phyloP scores from a whole-genome alignment of 371 early-diverging fungal species.

The Syncephalis plumigaleata region DNA sequence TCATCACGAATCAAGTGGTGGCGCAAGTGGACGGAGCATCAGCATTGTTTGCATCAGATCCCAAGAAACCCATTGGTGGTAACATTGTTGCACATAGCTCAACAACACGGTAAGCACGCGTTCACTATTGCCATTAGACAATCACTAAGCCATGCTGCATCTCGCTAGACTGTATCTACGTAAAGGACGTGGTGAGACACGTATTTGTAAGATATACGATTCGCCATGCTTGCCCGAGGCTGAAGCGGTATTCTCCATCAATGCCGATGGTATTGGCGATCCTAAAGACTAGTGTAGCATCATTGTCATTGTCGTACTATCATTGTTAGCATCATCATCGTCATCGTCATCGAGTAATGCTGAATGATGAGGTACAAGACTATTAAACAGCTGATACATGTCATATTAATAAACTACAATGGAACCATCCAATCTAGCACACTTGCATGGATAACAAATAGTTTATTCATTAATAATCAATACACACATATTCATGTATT shows the following conservation, averaged over 20 bases:
- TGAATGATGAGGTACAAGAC: too few species aligned
- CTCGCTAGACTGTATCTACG: slow-evolving; percentile 53
- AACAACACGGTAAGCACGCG: slow-evolving; percentile 35
- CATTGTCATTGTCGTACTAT: too few species aligned
- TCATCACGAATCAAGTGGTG: slow-evolving; percentile 98
- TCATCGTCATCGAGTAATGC: too few species aligned
- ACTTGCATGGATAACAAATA: too few species aligned
- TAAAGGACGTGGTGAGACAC: slow-evolving; percentile 68
- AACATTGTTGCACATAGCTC: slow-evolving; percentile 98
- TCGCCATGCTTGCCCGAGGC: slow-evolving; percentile 71
- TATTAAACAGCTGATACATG: too few species aligned
- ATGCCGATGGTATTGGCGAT: slow-evolving; percentile 56
- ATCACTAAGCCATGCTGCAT: slow-evolving; percentile 33
- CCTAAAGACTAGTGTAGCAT: slow-evolving; percentile 51
- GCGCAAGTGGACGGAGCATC: slow-evolving; percentile 70
- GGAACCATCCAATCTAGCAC: too few species aligned
- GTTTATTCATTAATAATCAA: too few species aligned
- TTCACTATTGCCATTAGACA: not conserved
- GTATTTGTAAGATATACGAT: slow-evolving; percentile 83
- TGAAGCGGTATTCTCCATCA: slow-evolving; percentile 67
- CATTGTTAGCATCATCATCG: too few species aligned
- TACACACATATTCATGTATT: too few species aligned
- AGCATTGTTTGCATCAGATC: slow-evolving; percentile 58
- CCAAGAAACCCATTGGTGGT: slow-evolving; percentile 97
- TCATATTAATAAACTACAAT: too few species aligned